Percentiles rank a stretch among this genome's conserved stretches.
These are phyloP conservation scores for Neurospora sp. DNA, from an alignment of 495 filamentous ascomycete genomes.

Conservation along the genomic window DNA sequence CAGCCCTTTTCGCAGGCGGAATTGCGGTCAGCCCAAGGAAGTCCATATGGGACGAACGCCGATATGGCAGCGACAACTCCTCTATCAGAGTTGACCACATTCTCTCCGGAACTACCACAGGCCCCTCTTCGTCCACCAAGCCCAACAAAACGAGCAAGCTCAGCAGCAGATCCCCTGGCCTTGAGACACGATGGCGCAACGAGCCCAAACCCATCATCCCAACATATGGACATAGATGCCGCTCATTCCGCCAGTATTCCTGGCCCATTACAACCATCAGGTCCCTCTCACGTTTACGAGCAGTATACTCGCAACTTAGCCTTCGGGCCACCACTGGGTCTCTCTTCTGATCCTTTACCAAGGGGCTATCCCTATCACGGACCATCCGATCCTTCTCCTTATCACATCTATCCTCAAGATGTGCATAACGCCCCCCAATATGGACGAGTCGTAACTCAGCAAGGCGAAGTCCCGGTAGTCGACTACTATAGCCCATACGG, in stretches of 20 bases:
- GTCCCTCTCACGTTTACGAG: neutral
- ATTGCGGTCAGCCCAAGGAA: neutral
- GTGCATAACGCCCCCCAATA: conserved; percentile 21
- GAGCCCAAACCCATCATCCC: conserved; percentile 17
- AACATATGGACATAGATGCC: conserved; percentile 12
- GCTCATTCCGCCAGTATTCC: neutral
- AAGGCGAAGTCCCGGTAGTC: neutral
- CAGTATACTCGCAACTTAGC: neutral
- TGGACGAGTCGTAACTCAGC: neutral
- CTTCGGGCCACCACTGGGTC: neutral
- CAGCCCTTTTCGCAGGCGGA: neutral
- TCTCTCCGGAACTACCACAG: neutral
- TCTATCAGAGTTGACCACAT: neutral
- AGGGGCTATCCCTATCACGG: conserved; percentile 41
- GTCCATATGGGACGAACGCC: neutral
- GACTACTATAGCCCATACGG: conserved; percentile 54
- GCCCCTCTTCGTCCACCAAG: conserved; percentile 30
- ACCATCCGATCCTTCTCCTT: conserved; percentile 67
- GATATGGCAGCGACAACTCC: neutral
- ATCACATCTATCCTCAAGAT: conserved; percentile 75
- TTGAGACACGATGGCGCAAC: conserved; percentile 32
- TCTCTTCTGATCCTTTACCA: neutral
- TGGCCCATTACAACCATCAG: neutral
- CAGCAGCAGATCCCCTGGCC: conserved; percentile 28
- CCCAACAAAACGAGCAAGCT: conserved; percentile 33